Percentiles rank a stretch among this genome's conserved stretches.
Conservation (phyloP, 116 monocot species). For the Phalaenopsis hybrid region DNA sequence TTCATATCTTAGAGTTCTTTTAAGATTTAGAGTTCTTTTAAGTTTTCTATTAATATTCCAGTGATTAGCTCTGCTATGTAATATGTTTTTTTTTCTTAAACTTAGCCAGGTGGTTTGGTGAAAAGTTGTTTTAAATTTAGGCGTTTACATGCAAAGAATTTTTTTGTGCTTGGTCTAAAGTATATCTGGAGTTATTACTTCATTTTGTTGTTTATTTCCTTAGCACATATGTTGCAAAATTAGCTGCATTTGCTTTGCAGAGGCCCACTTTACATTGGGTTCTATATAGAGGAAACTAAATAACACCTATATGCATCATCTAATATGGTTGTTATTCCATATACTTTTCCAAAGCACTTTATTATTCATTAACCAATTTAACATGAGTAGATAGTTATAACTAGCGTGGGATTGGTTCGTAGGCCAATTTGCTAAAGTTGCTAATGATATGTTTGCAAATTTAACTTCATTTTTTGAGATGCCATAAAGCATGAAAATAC, state of each 20-base stretch:
- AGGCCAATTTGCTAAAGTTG: neutral
- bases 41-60: neutral
- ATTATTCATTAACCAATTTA: too few relatives aligned
- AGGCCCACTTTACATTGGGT: neutral
- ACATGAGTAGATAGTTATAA: too few relatives aligned
- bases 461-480: neutral
- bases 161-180: neutral
- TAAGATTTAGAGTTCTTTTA: neutral
- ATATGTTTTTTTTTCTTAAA: neutral
- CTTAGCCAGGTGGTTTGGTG: neutral
- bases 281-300: neutral
- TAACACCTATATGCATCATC: neutral
- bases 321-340: neutral
- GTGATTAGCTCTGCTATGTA: neutral
- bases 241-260: constrained; percentile 3
- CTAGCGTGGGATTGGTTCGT: too few relatives aligned
- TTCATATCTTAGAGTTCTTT: neutral
- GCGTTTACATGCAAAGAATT: neutral
- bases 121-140: neutral
- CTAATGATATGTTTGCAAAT: neutral
- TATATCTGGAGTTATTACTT: neutral
- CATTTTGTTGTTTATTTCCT: neutral
- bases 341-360: neutral
- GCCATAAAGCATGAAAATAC: neutral
- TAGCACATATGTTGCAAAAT: neutral